Percentiles rank a stretch among this genome's conserved stretches.
phyloP scores from a whole-genome alignment of 1,139 yeast genomes.

The Saccharomyces pastorianus region DNA sequence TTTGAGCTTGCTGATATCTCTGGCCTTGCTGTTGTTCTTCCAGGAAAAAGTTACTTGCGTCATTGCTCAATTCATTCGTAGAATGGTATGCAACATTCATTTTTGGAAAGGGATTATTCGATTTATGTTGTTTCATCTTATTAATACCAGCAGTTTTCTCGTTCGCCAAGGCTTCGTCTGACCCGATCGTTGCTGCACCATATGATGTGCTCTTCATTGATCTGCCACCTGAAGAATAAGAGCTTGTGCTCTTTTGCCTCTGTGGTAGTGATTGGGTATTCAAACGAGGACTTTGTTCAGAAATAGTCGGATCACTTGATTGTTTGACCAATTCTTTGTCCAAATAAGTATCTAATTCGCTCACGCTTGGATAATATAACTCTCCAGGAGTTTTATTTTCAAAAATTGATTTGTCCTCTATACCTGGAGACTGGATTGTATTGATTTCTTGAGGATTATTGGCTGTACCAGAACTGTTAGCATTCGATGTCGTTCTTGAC shows the following conservation, averaged over 20 bases:
- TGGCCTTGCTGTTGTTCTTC: constrained; percentile 4
- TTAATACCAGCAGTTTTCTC: constrained; percentile 13
- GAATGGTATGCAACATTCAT: constrained; percentile 13
- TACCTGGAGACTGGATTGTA: not conserved
- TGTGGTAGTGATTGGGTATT: constrained; percentile 1
- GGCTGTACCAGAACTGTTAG: not conserved
- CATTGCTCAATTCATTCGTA: not conserved
- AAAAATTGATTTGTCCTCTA: not conserved
- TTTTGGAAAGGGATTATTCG: constrained; percentile 31
- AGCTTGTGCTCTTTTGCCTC: constrained; percentile 13
- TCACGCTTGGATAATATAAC: constrained; percentile 11
- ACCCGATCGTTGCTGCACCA: constrained; percentile 6
- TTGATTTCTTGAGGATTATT: constrained; percentile 1
- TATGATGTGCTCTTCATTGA: constrained; percentile 4
- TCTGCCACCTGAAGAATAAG: constrained; percentile 13
- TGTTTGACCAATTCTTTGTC: constrained; percentile 6
- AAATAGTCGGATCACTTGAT: not conserved
- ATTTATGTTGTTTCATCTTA: constrained; percentile 24
- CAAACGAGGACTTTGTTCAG: not conserved
- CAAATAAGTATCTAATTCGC: constrained; percentile 10
- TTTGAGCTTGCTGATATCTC: constrained; percentile 5
- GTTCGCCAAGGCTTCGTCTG: constrained; percentile 12
- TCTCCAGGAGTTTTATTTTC: constrained; percentile 4
- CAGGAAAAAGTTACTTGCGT: not conserved
- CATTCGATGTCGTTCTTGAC: constrained; percentile 8